Base-by-base conservation (phyloP, 2,329 filamentous ascomycete species). In the Lachnellula arida region DNA sequence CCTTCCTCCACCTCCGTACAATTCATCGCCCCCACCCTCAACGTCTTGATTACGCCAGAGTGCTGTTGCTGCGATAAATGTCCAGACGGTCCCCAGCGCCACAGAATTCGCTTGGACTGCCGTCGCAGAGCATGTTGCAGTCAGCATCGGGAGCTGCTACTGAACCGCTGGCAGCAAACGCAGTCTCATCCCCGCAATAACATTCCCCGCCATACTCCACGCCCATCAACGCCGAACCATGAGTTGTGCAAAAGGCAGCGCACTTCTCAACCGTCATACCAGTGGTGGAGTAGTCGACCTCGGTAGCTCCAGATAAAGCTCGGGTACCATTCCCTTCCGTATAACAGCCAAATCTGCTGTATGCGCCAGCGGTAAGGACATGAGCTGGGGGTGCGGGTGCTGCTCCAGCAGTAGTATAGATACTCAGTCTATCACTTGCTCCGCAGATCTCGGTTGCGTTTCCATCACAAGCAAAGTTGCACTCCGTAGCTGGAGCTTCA, bases 181-280 rank as follows among this genome's bases (percentile, higher is more conserved):
- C 40, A 39, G 48, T 25, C 23, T 34, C 25, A 19, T 53, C 56
- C 39, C 57, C 54, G 43, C 62, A 64, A 43, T 64, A 77, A 57
- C 72, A 78, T 63, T 78, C 75, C 8, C 73, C 67, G 39, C 72
- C 69, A 58, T 78, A 78, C 59, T 79, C 76, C 35, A 77, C 63
- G 37, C 77, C 77, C 52, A 70, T 65, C 72, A 78, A 59, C 7
- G 56, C 55, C 59, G 73, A 77, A 15, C 35, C 40, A 35, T 40
- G 50, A 44, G 43, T 35, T 2, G 51, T 17, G 35, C 63, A 65
- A 19, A 60, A 55, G 4, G 57, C 44, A 15, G 59, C 57, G 54
- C 63, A 65, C 17, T 55, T 54, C 37, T 57, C 57, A 8, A 63
- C 46, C 3, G 63, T 63, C 34, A 59, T 46, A 25, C 56, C 55